phyloP scores from a whole-genome alignment of 768 basidiomycete genomes.

The Suillus variegatus region DNA sequence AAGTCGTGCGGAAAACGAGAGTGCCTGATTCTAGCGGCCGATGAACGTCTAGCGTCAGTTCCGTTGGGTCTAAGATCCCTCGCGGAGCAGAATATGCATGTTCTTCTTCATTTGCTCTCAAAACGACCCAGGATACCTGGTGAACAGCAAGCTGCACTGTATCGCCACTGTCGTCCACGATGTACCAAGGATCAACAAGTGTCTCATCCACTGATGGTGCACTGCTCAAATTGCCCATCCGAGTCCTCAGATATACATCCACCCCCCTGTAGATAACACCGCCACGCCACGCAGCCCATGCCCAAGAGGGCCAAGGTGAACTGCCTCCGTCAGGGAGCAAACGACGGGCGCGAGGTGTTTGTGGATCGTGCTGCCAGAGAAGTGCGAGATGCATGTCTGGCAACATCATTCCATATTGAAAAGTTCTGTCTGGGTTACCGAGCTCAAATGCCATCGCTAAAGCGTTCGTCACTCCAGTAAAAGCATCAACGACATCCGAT shows the following conservation, averaged over 20 bases:
- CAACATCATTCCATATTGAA: neutral
- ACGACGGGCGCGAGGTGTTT: slow-evolving; percentile 16
- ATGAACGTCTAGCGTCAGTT: neutral
- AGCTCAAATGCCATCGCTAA: neutral
- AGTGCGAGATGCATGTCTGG: slow-evolving; percentile 17
- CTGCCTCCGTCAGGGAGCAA: neutral
- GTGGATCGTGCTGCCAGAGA: slow-evolving; percentile 23
- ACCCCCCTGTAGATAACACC: slow-evolving; percentile 6
- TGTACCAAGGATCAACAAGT: slow-evolving; percentile 10
- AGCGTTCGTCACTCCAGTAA: neutral
- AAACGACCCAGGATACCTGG: neutral
- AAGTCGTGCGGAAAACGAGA: neutral
- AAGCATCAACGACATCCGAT: neutral
- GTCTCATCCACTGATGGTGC: slow-evolving; percentile 18
- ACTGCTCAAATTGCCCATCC: neutral
- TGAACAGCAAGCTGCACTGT: slow-evolving; percentile 17
- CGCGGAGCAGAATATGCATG: neutral
- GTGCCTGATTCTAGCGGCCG: neutral
- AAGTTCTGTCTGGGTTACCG: neutral
- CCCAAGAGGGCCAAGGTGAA: slow-evolving; percentile 15
- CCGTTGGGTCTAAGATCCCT: neutral
- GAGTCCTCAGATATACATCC: neutral
- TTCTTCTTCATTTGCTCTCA: neutral
- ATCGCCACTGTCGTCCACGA: neutral
- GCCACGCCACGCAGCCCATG: slow-evolving; percentile 29